phyloP scores from a whole-genome alignment of 2,329 filamentous ascomycete species.

The Pseudogymnoascus sp. region DNA sequence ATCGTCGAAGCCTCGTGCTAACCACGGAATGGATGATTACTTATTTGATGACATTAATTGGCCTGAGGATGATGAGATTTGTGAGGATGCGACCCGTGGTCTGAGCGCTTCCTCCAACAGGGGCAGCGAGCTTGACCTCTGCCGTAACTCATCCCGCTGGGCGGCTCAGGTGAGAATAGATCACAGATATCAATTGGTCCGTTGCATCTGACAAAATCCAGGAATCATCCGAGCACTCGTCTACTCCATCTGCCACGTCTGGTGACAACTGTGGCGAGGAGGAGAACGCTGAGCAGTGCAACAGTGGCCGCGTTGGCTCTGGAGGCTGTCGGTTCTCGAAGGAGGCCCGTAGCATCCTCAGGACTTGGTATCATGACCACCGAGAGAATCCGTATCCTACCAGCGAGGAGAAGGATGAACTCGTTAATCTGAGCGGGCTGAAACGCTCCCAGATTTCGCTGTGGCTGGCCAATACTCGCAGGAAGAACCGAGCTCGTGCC shows the following conservation, averaged over 20 bases:
- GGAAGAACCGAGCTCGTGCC: slow-evolving; percentile 11
- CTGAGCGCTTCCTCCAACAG: neutral
- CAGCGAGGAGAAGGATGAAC: slow-evolving; percentile 8
- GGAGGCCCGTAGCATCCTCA: slow-evolving; percentile 10
- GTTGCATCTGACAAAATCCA: neutral
- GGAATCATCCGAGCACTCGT: slow-evolving; percentile 1
- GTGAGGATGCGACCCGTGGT: neutral
- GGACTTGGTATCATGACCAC: slow-evolving; percentile 13
- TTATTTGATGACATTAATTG: slow-evolving; percentile 11
- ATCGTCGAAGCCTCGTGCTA: neutral
- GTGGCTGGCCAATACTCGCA: slow-evolving; percentile 11
- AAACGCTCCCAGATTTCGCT: slow-evolving; percentile 13
- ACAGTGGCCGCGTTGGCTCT: neutral
- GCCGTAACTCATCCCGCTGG: neutral
- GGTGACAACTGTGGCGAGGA: neutral
- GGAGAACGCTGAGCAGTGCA: neutral
- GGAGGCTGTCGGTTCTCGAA: slow-evolving; percentile 12
- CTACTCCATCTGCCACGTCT: neutral
- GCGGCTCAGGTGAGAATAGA: neutral
- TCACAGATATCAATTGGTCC: neutral
- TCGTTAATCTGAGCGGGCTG: slow-evolving; percentile 4
- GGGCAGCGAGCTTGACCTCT: neutral
- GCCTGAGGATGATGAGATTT: slow-evolving; percentile 1
- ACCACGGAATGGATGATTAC: neutral
- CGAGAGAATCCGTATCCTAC: slow-evolving; percentile 11